phyloP scores from a whole-genome alignment of 2,329 filamentous ascomycete genomes.

The Botryotinia globosa region DNA sequence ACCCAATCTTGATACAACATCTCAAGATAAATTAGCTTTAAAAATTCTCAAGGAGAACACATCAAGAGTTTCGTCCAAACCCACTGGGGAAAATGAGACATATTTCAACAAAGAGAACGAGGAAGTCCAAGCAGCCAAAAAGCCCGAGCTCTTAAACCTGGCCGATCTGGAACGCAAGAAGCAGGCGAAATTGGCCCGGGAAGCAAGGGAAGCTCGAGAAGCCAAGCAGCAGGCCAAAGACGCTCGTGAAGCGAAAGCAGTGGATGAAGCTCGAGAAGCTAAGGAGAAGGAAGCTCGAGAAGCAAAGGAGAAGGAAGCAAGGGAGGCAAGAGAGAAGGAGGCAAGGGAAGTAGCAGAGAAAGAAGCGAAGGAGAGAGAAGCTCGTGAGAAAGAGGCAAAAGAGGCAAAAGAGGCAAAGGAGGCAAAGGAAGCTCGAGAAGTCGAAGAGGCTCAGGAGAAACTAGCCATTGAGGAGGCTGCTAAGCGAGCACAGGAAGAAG shows the following conservation, averaged over 20 bases:
- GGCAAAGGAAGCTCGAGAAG: constrained; percentile 25
- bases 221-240: constrained; percentile 29
- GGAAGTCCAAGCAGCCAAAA: constrained; percentile 34
- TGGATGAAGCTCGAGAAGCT: constrained; percentile 36
- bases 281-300: constrained; percentile 34
- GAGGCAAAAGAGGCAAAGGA: constrained; percentile 32
- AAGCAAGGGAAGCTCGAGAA: constrained; percentile 40
- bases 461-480: constrained; percentile 38
- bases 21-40: constrained; percentile 25
- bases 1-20: constrained; percentile 24
- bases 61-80: not conserved
- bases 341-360: constrained; percentile 30
- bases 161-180: constrained; percentile 31
- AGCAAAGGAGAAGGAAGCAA: constrained; percentile 28
- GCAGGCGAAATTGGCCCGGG: constrained; percentile 26
- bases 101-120: constrained; percentile 39
- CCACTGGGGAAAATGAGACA: constrained; percentile 26
- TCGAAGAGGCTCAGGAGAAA: constrained; percentile 33
- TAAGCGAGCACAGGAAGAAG: constrained; percentile 34
- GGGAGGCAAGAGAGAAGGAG: constrained; percentile 39
- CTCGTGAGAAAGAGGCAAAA: constrained; percentile 30
- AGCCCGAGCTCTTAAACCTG: constrained; percentile 32
- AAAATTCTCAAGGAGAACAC: not conserved
- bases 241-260: constrained; percentile 32
- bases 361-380: constrained; percentile 38